Conservation (phyloP, 73 alveolate genomes). For the Paramecium bursaria region DNA sequence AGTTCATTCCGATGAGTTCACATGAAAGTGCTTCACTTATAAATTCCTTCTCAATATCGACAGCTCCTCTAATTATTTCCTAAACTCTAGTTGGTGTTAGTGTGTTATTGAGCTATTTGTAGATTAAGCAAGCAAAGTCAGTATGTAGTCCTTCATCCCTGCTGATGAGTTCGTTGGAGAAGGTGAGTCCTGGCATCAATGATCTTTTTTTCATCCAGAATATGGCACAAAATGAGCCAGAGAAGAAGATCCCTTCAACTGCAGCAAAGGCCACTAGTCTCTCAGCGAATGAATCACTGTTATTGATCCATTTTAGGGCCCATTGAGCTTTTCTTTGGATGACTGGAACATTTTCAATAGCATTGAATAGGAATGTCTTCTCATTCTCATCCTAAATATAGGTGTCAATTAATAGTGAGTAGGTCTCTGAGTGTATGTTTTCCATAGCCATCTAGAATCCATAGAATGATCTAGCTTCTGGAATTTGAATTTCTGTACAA, state of each 20-base stretch:
- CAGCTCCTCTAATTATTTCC: slow-evolving; percentile 89
- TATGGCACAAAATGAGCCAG: slow-evolving; percentile 92
- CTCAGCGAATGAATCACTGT: slow-evolving; percentile 83
- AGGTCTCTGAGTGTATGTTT: slow-evolving; percentile 96
- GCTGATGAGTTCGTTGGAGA: slow-evolving; percentile 89
- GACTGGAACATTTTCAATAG: slow-evolving; percentile 86
- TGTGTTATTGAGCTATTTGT: slow-evolving; percentile 83
- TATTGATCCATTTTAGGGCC: slow-evolving; percentile 95
- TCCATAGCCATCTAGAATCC: slow-evolving; percentile 98
- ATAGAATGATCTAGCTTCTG: slow-evolving; percentile 97
- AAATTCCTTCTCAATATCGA: slow-evolving; percentile 91
- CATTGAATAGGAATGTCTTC: slow-evolving; percentile 87
- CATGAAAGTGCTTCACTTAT: slow-evolving; percentile 86
- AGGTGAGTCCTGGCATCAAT: slow-evolving; percentile 98
- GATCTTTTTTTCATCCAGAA: slow-evolving; percentile 97
- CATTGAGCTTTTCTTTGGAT: slow-evolving; percentile 94
- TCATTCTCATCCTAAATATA: slow-evolving; percentile 83
- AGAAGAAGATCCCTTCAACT: slow-evolving; percentile 96
- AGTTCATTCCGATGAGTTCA: slow-evolving; percentile 90
- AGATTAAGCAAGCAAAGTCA: slow-evolving; percentile 95
- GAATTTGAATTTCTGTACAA: slow-evolving; percentile 88
- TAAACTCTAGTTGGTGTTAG: slow-evolving; percentile 83
- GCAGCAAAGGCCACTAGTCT: slow-evolving; percentile 97
- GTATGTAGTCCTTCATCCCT: slow-evolving; percentile 98
- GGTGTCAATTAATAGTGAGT: slow-evolving; percentile 90